Evolutionary conservation across 179 eudicot species (phyloP), one percentile per base, ranked within the genome.

Genomic region (Patellifolia procumbens): DNA sequence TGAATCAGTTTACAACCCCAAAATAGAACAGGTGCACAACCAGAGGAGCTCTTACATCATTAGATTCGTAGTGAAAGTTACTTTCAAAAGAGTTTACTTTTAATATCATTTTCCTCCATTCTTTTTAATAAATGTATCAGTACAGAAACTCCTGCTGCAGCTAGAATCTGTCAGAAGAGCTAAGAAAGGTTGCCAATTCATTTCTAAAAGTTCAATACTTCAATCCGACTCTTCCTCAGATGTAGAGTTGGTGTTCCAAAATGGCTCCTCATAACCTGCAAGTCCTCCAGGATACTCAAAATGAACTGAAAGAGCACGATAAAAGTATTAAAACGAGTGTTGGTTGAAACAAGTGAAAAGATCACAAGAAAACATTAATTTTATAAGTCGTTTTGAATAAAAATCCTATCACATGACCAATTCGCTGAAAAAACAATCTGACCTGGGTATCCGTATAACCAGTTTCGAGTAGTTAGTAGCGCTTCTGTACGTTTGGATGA

Each of bases 401-500:
- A 22, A 55, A 24, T 8, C 60, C 60, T 55, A 55, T 55, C 31
- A 55, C 8, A 24, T 22, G 60, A 55, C 22, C 60, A 22, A 55
- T 55, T 55, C 22, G 60, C 28, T 55, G 29, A 55, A 55, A 22
- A 53, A 5, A n/a, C 7, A 24, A 55, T 55, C 49, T 72, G 61
- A 64, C 78, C 71, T 32, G 52, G 61, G 29, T 75, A 49, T 52
- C 78, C 78, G 52, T 49, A 48, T 35, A 63, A 24, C 78, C 78
- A 75, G 32, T 75, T 75, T 43, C 72, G 59, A 5, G 78, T 39
- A 64, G 71, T 62, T 31, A 75, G 29, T 39, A 75, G 42, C 26
- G 62, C 51, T 75, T 75, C 70, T n/a, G 35, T 42, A 12, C 46
- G 4, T n/a, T 45, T 20, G 7, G 56, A 10, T 15, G 37, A 49